Conservation (phyloP, 805 yeast genomes). For the Pachysolen tannophilus region DNA sequence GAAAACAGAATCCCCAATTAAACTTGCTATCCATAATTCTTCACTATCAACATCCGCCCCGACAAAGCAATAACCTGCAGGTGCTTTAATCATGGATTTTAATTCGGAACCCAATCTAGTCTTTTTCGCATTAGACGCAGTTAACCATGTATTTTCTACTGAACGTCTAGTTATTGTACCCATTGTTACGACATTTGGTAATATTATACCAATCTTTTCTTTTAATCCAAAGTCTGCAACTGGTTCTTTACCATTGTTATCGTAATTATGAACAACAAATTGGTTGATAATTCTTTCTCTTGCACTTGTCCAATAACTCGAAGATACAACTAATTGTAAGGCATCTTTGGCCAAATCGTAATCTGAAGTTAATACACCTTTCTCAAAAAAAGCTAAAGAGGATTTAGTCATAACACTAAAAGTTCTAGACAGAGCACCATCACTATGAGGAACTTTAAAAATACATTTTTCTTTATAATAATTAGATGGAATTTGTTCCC, state of each 20-base stretch:
- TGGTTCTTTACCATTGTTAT: slow-evolving; percentile 12
- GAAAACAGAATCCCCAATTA: slow-evolving; percentile 88
- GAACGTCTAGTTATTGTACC: slow-evolving; percentile 96
- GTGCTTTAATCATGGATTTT: slow-evolving; percentile 80
- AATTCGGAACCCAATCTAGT: slow-evolving; percentile 88
- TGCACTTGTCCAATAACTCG: slow-evolving; percentile 90
- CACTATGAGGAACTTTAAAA: slow-evolving; percentile 84
- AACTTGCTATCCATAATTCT: slow-evolving; percentile 95
- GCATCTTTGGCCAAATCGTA: slow-evolving; percentile 71
- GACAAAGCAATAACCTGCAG: slow-evolving; percentile 81
- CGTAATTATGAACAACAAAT: slow-evolving; percentile 61
- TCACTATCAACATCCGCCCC: slow-evolving; percentile 99
- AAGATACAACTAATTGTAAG: slow-evolving; percentile 63
- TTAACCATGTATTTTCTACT: slow-evolving; percentile 95
- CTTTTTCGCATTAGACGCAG: slow-evolving; percentile 90
- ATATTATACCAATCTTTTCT: slow-evolving; percentile 51
- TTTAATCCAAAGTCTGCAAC: slow-evolving; percentile 13
- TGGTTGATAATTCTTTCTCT: slow-evolving; percentile 80
- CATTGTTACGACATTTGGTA: slow-evolving; percentile 85
- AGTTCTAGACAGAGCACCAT: slow-evolving; percentile 68
- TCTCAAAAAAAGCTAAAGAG: slow-evolving; percentile 64
- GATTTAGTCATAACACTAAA: slow-evolving; percentile 73
- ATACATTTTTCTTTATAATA: slow-evolving; percentile 13
- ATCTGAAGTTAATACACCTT: slow-evolving; percentile 63
- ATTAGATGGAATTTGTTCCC: slow-evolving; percentile 8